These are phyloP conservation scores for Trametes punicea DNA, from an alignment of 768 basidiomycete genomes.

Conservation along the genomic window DNA sequence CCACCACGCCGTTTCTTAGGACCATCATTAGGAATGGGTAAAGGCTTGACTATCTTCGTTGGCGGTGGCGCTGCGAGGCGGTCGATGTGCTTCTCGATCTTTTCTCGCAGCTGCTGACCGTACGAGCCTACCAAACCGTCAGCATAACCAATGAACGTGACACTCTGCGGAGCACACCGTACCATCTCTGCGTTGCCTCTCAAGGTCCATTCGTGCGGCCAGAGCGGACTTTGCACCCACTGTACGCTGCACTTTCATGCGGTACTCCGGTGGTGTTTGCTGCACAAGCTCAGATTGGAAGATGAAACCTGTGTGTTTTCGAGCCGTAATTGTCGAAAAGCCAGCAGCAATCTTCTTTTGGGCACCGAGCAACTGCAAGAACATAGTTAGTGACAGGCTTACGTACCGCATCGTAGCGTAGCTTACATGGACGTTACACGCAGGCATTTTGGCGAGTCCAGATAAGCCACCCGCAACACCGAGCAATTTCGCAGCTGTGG, in stretches of 20 bases:
- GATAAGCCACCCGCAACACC: slow-evolving; percentile 94
- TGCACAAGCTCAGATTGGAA: slow-evolving; percentile 91
- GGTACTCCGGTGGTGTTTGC: slow-evolving; percentile 83
- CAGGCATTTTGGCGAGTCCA: slow-evolving; percentile 90
- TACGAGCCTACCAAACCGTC: slow-evolving; percentile 55
- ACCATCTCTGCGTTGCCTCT: slow-evolving; percentile 81
- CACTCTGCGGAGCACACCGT: slow-evolving; percentile 16
- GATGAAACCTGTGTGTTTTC: slow-evolving; percentile 93
- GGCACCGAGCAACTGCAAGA: slow-evolving; percentile 80
- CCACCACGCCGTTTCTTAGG: slow-evolving; percentile 95
- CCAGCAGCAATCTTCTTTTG: slow-evolving; percentile 91
- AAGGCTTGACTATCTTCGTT: slow-evolving; percentile 86
- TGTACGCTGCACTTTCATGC: slow-evolving; percentile 88
- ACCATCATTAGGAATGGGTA: slow-evolving; percentile 93
- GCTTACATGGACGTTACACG: slow-evolving; percentile 91
- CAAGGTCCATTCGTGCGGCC: slow-evolving; percentile 93
- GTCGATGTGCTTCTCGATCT: slow-evolving; percentile 92
- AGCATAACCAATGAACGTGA: not conserved
- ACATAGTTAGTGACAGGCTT: not conserved
- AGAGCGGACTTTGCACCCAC: slow-evolving; percentile 89
- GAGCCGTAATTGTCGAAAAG: slow-evolving; percentile 83
- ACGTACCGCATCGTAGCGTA: not conserved
- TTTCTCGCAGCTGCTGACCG: slow-evolving; percentile 74
- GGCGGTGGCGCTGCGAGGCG: slow-evolving; percentile 92
- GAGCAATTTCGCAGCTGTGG: slow-evolving; percentile 95